Evolutionary conservation across 2,329 filamentous ascomycete genomes (phyloP).

Genomic region (Hypocrella siamensis): DNA sequence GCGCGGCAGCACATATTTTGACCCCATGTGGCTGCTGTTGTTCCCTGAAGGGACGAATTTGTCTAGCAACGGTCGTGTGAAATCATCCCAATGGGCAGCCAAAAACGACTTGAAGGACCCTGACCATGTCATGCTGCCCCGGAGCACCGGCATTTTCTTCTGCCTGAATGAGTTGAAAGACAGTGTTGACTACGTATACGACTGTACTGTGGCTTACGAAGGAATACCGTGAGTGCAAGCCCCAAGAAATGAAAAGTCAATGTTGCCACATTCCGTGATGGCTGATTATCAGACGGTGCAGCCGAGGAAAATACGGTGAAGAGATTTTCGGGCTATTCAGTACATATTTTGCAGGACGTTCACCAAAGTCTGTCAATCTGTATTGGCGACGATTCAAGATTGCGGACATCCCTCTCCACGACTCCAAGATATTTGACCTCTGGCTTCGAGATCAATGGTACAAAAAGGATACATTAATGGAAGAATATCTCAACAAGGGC

Average conservation of each 20-base stretch:
- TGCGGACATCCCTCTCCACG: slow-evolving; percentile 64
- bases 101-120: slow-evolving; percentile 60
- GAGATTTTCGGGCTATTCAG: slow-evolving; percentile 75
- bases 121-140: slow-evolving; percentile 59
- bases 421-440: slow-evolving; percentile 56
- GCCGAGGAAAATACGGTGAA: slow-evolving; percentile 72
- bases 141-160: slow-evolving; percentile 68
- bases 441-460: slow-evolving; percentile 83
- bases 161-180: slow-evolving; percentile 61
- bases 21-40: slow-evolving; percentile 82
- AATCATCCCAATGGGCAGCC: slow-evolving; percentile 60
- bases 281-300: slow-evolving; percentile 15
- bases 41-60: slow-evolving; percentile 83
- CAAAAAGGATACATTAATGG: slow-evolving; percentile 81
- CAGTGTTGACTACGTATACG: slow-evolving; percentile 70
- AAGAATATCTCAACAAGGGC: slow-evolving; percentile 63
- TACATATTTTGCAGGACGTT: slow-evolving; percentile 75
- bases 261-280: no score
- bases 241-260: no score
- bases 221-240: slow-evolving; percentile 63
- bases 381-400: slow-evolving; percentile 82
- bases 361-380: slow-evolving; percentile 92
- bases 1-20: slow-evolving; percentile 36
- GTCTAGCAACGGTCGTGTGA: slow-evolving; percentile 51
- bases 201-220: slow-evolving; percentile 92